Conservation (phyloP, 1,139 yeast species). For the Scheffersomyces segobiensis region DNA sequence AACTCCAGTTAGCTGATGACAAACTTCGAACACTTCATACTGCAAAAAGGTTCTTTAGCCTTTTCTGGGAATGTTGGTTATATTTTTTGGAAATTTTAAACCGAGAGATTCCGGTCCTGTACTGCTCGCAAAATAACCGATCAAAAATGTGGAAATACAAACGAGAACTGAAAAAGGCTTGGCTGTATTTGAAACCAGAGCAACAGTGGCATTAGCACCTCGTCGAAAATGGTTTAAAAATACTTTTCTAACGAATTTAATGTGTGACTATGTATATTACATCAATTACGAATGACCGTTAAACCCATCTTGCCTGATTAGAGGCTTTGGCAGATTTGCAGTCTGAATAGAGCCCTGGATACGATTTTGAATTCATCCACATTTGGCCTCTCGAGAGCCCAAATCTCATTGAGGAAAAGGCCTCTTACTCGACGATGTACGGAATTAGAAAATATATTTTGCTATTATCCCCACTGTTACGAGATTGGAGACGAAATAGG, state of each 20-base stretch:
- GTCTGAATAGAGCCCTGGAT: not conserved
- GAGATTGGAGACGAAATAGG: not conserved
- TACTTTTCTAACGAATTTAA: not conserved
- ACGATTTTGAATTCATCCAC: not conserved
- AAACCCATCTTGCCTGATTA: not conserved
- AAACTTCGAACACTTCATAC: not conserved
- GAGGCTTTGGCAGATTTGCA: not conserved
- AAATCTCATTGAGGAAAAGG: not conserved
- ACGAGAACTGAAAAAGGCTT: not conserved
- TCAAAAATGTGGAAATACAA: not conserved
- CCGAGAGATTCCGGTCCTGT: not conserved
- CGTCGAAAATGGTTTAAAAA: not conserved
- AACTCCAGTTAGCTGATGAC: not conserved
- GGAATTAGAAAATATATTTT: not conserved
- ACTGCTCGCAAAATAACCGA: not conserved
- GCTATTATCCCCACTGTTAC: not conserved
- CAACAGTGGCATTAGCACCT: not conserved
- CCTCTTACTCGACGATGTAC: not conserved
- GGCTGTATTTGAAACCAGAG: not conserved
- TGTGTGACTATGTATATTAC: not conserved
- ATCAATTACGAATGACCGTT: not conserved
- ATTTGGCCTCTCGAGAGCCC: not conserved
- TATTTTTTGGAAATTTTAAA: no score
- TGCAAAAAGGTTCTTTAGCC: not conserved
- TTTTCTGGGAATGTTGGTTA: not conserved